Evolutionary conservation across 192 early-diverging fungal species (phyloP), one percentile per base, ranked within the genome.

Genomic region (Umbelopsis sp.): DNA sequence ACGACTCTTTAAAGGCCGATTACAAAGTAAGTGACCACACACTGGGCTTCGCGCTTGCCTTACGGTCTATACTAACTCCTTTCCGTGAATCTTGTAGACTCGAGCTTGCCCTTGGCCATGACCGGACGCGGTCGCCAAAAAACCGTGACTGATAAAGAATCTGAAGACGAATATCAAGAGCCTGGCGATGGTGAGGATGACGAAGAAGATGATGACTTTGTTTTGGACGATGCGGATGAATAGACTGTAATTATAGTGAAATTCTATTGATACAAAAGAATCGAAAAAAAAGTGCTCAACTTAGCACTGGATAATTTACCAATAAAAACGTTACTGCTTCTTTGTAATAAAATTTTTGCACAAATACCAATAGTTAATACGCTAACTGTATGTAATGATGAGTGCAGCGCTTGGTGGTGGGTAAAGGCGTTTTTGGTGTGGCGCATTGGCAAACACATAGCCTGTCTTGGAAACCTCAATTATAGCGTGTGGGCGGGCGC

Each of bases 1-100:
- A 3, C 74, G 82, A 12, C 73, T 82, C 41, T 82, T 78, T 46
- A 85, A 81, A 70, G 52, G 75, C 1, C 76, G 77, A 27, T 22
- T 82, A n/a, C 49, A 47, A 13, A 82, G 83, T 85, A 85, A 30
- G 78, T 73, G 22, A 35, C 4, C n/a, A 15, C 35, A n/a, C 18
- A 49, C 9, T 48, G 10, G 5, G 21, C 49, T 58, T n/a, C 12
- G 48, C 20, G 9, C 48, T 18, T 49, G 12, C 27, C 30, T 18
- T 18, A 64, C 50, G 53, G 12, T 48, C 21, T 53, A 41, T 33
- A 13, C 10, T 37, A 21, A 27, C 33, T 1, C 8, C 9, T 49
- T 20, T 49, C 30, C 27, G 27, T 30, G 27, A 30, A 7, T 25
- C 4, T 21, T 49, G 4, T 75, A 84, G 80, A 80, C 58, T 55